A percentile compares a stretch with the other conserved stretches of the same genome.
Conservation (phyloP, 164 flowering plant species). For the Liriodendron chinense region DNA sequence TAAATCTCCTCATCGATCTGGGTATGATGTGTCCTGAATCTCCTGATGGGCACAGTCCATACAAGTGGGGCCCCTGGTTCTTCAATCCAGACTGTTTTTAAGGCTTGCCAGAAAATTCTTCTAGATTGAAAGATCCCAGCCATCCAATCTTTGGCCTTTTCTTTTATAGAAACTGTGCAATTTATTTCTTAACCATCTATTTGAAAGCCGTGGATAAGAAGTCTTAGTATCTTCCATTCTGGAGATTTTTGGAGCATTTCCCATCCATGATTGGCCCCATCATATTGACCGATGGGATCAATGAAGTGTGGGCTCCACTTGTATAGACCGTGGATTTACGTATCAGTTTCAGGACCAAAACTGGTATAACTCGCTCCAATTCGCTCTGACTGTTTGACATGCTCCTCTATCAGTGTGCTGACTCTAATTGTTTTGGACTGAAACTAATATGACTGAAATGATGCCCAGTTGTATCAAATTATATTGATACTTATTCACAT, state of each 20-base stretch:
- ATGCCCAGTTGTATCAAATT: no score
- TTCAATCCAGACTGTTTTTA: no score
- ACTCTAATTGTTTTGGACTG: background rate
- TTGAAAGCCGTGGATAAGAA: background rate
- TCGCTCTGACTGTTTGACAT: background rate
- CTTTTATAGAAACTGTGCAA: no score
- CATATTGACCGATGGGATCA: background rate
- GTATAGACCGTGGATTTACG: background rate
- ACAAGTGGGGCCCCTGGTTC: background rate
- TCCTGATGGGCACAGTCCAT: background rate
- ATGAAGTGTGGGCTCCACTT: background rate
- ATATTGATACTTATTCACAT: no score
- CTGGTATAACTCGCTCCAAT: background rate
- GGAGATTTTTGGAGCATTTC: background rate
- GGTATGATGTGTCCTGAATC: background rate
- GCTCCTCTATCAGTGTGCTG: background rate
- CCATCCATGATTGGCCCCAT: background rate
- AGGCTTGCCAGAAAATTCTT: no score
- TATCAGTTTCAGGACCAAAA: background rate
- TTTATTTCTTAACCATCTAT: background rate
- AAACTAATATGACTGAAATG: no score
- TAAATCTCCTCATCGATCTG: background rate
- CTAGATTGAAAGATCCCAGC: background rate
- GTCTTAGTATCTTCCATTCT: background rate
- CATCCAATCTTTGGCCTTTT: background rate